These are phyloP conservation scores for Cardamine chenopodiifolia DNA, from an alignment of 345 rosid genomes.

Conservation along the genomic window DNA sequence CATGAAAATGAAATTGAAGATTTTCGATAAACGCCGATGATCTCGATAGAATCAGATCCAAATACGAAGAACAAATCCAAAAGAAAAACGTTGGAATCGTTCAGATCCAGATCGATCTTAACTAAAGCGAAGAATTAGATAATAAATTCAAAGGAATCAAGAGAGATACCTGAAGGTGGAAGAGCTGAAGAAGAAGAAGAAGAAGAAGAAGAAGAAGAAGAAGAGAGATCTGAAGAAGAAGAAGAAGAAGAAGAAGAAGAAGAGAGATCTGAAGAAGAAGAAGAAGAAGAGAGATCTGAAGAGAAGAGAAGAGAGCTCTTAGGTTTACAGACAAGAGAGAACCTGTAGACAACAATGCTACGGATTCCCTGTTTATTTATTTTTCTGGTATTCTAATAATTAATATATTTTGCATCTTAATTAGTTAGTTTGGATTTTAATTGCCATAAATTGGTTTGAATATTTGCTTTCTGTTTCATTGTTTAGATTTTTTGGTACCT, in stretches of 20 bases:
- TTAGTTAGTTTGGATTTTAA: neutral
- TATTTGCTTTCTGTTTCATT: slow-evolving; percentile 23
- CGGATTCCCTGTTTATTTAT: slow-evolving; percentile 25
- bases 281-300: slow-evolving; percentile 27
- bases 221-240: slow-evolving; percentile 32
- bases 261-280: neutral
- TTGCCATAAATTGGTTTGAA: neutral
- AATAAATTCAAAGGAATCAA: neutral
- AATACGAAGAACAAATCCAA: neutral
- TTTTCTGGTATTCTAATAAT: neutral
- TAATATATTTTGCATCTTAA: neutral
- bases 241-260: neutral
- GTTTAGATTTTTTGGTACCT: slow-evolving; percentile 30
- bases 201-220: neutral
- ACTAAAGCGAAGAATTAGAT: neutral
- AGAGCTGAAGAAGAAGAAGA: neutral
- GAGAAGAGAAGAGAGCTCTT: slow-evolving; percentile 27
- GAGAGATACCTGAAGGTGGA: slow-evolving; percentile 29
- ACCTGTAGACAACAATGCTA: slow-evolving; percentile 30
- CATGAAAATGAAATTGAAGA: neutral
- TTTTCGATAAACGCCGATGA: neutral
- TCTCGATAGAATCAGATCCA: slow-evolving; percentile 14
- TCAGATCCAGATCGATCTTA: slow-evolving; percentile 14
- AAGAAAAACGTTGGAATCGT: neutral
- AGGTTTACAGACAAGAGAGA: slow-evolving; percentile 21